phyloP scores from a whole-genome alignment of 768 basidiomycete genomes.

The Trametes coccinea region DNA sequence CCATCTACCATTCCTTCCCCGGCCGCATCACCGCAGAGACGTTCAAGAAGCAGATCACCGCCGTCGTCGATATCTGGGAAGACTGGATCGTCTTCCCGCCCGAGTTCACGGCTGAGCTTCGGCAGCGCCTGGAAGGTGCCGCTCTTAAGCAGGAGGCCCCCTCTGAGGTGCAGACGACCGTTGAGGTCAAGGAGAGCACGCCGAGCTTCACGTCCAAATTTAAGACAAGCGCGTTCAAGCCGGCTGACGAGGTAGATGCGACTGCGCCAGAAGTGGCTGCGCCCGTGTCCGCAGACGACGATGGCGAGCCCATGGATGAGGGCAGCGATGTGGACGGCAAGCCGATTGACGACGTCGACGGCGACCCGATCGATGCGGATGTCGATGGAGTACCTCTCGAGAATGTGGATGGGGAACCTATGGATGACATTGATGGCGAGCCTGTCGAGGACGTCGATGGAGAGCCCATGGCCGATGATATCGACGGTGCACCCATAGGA shows the following conservation, averaged over 20 bases:
- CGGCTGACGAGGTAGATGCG: slow-evolving; percentile 49
- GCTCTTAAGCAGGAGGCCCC: slow-evolving; percentile 32
- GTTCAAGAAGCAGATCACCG: slow-evolving; percentile 90
- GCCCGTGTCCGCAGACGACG: slow-evolving; percentile 34
- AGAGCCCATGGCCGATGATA: slow-evolving; percentile 31
- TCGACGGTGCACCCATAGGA: slow-evolving; percentile 40
- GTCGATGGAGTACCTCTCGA: slow-evolving; percentile 38
- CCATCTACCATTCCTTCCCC: slow-evolving; percentile 93
- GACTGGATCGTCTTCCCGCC: slow-evolving; percentile 97
- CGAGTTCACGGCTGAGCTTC: slow-evolving; percentile 76
- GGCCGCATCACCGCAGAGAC: slow-evolving; percentile 95
- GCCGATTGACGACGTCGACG: slow-evolving; percentile 48
- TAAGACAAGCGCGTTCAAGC: slow-evolving; percentile 77
- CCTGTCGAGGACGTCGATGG: slow-evolving; percentile 41
- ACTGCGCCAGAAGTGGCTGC: slow-evolving; percentile 25
- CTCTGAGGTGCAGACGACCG: slow-evolving; percentile 28
- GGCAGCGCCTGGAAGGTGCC: slow-evolving; percentile 71
- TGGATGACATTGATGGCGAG: slow-evolving; percentile 38
- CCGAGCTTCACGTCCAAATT: slow-evolving; percentile 56
- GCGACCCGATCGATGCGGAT: slow-evolving; percentile 45
- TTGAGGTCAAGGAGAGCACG: slow-evolving; percentile 34
- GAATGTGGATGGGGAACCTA: slow-evolving; percentile 33
- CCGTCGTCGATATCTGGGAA: slow-evolving; percentile 95
- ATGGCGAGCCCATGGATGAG: slow-evolving; percentile 44
- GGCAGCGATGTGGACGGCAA: slow-evolving; percentile 55